A percentile compares a stretch with the other conserved stretches of the same genome.
Conservation (phyloP, 805 yeast genomes). For the Yarrowia sp. region DNA sequence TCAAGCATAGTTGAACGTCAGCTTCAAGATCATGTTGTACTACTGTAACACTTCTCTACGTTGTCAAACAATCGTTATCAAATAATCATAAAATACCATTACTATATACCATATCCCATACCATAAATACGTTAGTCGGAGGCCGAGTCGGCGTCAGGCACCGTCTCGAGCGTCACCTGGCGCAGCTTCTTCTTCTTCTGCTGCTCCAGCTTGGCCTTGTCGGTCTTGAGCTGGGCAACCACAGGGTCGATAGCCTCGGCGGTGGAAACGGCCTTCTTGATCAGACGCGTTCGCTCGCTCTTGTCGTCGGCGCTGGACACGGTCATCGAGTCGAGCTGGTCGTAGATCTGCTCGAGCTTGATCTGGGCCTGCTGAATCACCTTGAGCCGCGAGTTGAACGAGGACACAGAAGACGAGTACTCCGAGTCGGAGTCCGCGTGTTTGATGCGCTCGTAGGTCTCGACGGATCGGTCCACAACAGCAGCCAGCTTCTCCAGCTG, state of each 20-base stretch:
- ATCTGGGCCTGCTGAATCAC: slow-evolving; percentile 35
- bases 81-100: too few species aligned
- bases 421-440: slow-evolving; percentile 9
- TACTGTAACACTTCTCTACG: too few species aligned
- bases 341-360: slow-evolving; percentile 33
- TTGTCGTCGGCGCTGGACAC: not conserved
- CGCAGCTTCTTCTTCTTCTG: slow-evolving; percentile 21
- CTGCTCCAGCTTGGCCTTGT: not conserved
- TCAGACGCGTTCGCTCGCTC: not conserved
- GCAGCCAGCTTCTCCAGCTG: not conserved
- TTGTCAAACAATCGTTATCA: too few species aligned
- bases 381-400: slow-evolving; percentile 32
- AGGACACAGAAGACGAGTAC: slow-evolving; percentile 30
- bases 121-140: not conserved
- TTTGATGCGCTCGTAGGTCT: slow-evolving; percentile 23
- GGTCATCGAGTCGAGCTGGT: slow-evolving; percentile 31
- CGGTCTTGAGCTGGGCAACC: not conserved
- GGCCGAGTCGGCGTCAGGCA: slow-evolving; percentile 17
- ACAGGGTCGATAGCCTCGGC: slow-evolving; percentile 20
- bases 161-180: slow-evolving; percentile 9
- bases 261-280: not conserved
- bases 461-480: not conserved
- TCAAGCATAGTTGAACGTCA: too few species aligned
- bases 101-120: not conserved
- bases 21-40: too few species aligned